Conservation (phyloP, 1,284 basidiomycete genomes). For the Veloporphyrellus conicus region DNA sequence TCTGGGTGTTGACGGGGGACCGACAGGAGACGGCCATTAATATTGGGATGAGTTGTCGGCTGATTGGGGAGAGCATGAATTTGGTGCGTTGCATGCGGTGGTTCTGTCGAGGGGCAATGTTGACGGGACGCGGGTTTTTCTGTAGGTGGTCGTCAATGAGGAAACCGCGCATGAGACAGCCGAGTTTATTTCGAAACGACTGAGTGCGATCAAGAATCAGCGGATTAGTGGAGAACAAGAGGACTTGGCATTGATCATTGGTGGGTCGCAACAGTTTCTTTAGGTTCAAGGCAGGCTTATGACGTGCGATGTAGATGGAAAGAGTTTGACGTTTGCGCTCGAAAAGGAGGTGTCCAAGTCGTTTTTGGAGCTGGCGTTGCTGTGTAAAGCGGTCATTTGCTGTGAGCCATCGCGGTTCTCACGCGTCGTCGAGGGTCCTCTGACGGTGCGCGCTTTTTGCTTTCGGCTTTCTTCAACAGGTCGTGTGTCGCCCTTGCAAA, state of each 20-base stretch:
- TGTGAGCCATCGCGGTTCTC: slow-evolving; percentile 47
- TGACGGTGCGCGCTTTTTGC: not conserved
- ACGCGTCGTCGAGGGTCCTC: too few species aligned
- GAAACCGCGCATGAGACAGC: slow-evolving; percentile 78
- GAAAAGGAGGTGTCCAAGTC: slow-evolving; percentile 87
- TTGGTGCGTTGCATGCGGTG: too few species aligned
- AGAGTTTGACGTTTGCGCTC: slow-evolving; percentile 88
- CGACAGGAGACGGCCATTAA: slow-evolving; percentile 99
- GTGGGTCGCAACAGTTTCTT: slow-evolving; percentile 40
- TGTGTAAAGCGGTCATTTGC: slow-evolving; percentile 98
- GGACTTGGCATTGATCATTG: slow-evolving; percentile 93
- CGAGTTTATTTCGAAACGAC: slow-evolving; percentile 82
- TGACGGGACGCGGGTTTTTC: not conserved
- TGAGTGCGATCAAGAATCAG: slow-evolving; percentile 91
- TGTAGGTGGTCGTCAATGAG: slow-evolving; percentile 90
- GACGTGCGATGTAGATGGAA: slow-evolving; percentile 66
- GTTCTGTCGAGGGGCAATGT: too few species aligned
- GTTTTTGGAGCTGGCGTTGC: slow-evolving; percentile 93
- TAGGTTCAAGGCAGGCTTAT: not conserved
- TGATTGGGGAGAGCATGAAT: slow-evolving; percentile 99
- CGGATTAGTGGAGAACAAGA: slow-evolving; percentile 87
- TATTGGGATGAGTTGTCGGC: slow-evolving; percentile 93
- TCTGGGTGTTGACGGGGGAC: slow-evolving; percentile 98
- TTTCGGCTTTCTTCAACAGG: slow-evolving; percentile 41
- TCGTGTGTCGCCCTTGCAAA: slow-evolving; percentile 96